A percentile compares a stretch with the other conserved stretches of the same genome.
Evolutionary conservation across 352 stramenopile species (phyloP).

Genomic region (Phytophthora aleatoria): DNA sequence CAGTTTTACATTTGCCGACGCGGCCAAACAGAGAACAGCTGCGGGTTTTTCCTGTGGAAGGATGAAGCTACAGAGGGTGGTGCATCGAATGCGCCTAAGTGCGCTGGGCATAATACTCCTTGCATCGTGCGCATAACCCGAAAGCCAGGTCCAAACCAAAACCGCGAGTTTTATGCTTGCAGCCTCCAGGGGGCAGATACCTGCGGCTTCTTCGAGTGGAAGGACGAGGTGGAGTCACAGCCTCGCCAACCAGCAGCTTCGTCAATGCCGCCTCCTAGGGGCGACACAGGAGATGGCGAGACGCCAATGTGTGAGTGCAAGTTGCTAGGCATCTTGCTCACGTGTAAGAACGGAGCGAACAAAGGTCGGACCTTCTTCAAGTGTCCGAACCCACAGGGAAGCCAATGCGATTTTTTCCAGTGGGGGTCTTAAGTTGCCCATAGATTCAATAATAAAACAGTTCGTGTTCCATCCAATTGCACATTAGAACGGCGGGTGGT

Average conservation of each 20-base stretch:
- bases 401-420: conserved; percentile 93
- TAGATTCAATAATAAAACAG: conserved; percentile 19
- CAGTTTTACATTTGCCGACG: conserved; percentile 64
- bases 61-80: conserved; percentile 43
- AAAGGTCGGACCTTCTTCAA: conserved; percentile 94
- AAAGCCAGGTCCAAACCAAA: conserved; percentile 79
- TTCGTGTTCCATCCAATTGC: background rate
- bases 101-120: conserved; percentile 44
- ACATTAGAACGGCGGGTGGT: conserved; percentile 34
- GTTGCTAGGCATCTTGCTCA: conserved; percentile 46
- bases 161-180: conserved; percentile 94
- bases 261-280: conserved; percentile 6
- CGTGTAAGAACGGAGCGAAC: conserved; percentile 81
- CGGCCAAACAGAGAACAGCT: conserved; percentile 63
- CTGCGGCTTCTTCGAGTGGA: conserved; percentile 88
- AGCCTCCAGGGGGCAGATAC: conserved; percentile 72
- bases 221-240: conserved; percentile 67
- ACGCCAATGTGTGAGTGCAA: conserved; percentile 54
- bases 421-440: conserved; percentile 64
- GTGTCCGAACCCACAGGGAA: conserved; percentile 82
- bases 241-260: conserved; percentile 1
- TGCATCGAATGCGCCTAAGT: conserved; percentile 33
- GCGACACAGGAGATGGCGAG: background rate
- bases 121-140: conserved; percentile 53
- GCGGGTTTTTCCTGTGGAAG: conserved; percentile 81